Percentiles rank a stretch among this genome's conserved stretches.
These are phyloP conservation scores for Noccaea caerulescens DNA, from an alignment of 345 rosid genomes.

Conservation along the genomic window DNA sequence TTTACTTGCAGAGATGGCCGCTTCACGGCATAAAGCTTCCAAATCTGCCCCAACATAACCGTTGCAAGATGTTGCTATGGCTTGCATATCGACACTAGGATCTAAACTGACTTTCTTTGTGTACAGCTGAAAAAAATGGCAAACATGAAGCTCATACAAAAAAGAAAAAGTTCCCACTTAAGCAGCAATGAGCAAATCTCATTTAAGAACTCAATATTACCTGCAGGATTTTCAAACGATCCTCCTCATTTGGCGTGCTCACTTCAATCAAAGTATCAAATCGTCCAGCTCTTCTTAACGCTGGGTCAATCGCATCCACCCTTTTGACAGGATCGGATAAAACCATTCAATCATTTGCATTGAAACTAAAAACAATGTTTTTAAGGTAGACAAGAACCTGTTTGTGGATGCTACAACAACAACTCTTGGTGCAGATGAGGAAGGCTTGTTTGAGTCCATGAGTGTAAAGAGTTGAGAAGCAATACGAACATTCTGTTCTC, in stretches of 20 bases:
- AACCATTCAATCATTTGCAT: neutral
- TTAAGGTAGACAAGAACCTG: slow-evolving; percentile 55
- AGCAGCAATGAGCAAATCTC: neutral
- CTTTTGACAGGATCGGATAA: slow-evolving; percentile 42
- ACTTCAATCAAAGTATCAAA: slow-evolving; percentile 91
- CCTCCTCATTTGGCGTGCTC: slow-evolving; percentile 76
- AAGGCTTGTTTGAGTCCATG: slow-evolving; percentile 75
- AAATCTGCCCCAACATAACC: slow-evolving; percentile 98
- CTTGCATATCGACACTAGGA: slow-evolving; percentile 58
- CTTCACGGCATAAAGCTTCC: slow-evolving; percentile 89
- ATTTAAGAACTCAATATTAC: slow-evolving; percentile 40
- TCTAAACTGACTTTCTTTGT: slow-evolving; percentile 70
- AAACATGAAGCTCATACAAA: slow-evolving; percentile 8
- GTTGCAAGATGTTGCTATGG: slow-evolving; percentile 77
- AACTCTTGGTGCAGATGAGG: slow-evolving; percentile 50
- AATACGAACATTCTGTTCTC: slow-evolving; percentile 79
- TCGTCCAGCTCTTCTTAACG: slow-evolving; percentile 79
- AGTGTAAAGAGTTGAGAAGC: slow-evolving; percentile 74
- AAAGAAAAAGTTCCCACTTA: neutral
- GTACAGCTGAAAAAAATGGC: slow-evolving; percentile 60
- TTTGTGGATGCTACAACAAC: slow-evolving; percentile 89
- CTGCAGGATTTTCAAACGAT: slow-evolving; percentile 79
- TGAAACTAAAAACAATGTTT: neutral
- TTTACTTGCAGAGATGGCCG: slow-evolving; percentile 61
- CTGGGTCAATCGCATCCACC: slow-evolving; percentile 80